These are phyloP conservation scores for Penicillium bialowiezense DNA, from an alignment of 495 filamentous ascomycete species.

Conservation along the genomic window DNA sequence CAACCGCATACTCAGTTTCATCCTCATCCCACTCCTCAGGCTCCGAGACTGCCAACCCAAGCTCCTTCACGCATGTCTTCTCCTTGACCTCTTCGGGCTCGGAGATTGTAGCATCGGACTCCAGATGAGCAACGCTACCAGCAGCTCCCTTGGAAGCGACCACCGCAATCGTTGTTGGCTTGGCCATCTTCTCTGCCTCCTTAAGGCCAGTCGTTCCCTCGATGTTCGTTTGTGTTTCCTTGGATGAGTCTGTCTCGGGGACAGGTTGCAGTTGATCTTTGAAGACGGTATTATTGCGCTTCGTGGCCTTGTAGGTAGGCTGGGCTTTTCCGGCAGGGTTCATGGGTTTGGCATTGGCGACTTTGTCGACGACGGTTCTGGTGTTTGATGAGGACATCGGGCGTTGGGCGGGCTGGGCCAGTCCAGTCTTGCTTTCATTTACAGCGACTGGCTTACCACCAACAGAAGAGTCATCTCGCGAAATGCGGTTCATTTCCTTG, in stretches of 20 bases:
- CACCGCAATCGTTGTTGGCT: background rate
- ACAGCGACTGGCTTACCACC: conserved; percentile 42
- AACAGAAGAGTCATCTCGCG: conserved; percentile 51
- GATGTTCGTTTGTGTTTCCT: conserved; percentile 26
- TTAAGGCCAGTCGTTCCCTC: conserved; percentile 9
- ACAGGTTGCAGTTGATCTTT: conserved; percentile 48
- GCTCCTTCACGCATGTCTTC: background rate
- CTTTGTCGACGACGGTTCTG: conserved; percentile 46
- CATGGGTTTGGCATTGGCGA: conserved; percentile 26
- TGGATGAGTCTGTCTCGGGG: conserved; percentile 36
- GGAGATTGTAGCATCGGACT: conserved; percentile 13
- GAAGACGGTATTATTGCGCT: conserved; percentile 64
- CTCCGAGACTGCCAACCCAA: conserved; percentile 42
- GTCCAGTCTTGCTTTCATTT: conserved; percentile 45
- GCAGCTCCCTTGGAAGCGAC: background rate
- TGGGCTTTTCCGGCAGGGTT: conserved; percentile 40
- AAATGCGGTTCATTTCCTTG: conserved; percentile 46
- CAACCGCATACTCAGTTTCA: conserved; percentile 73
- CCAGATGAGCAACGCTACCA: background rate
- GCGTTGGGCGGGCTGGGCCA: conserved; percentile 65
- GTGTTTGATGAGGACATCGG: conserved; percentile 49
- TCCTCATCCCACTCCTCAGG: conserved; percentile 75
- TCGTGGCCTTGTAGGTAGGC: conserved; percentile 41
- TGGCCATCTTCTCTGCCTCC: background rate
- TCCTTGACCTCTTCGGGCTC: conserved; percentile 19